A percentile compares a stretch with the other conserved stretches of the same genome.
Evolutionary conservation across 345 rosid species (phyloP).

Genomic region (Pugionium dolabratum): DNA sequence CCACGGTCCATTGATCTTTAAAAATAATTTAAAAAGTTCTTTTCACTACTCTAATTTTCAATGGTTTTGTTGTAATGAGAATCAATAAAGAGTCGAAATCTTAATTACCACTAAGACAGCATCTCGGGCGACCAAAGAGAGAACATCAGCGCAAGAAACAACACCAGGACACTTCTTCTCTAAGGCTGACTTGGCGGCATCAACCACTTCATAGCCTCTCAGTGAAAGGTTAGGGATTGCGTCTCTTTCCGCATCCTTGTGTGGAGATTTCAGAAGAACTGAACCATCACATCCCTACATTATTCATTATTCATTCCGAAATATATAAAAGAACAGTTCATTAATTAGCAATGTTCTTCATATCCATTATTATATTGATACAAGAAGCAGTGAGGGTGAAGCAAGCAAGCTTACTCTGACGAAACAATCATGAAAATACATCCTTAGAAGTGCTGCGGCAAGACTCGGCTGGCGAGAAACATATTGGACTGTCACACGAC

Average conservation of each 20-base stretch:
- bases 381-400: no score
- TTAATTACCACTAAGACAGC: constrained; percentile 41
- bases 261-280: constrained; percentile 41
- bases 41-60: no score
- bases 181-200: constrained; percentile 40
- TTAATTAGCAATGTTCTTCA: no score
- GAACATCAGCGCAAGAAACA: constrained; percentile 61
- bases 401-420: no score
- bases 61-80: neutral
- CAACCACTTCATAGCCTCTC: constrained; percentile 48
- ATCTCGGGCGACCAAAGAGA: constrained; percentile 54
- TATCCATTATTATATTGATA: no score
- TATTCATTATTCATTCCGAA: neutral
- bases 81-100: no score
- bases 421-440: no score
- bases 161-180: constrained; percentile 44
- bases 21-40: no score
- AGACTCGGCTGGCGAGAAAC: constrained; percentile 48
- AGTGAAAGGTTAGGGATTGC: constrained; percentile 41
- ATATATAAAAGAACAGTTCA: no score
- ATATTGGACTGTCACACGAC: constrained; percentile 27
- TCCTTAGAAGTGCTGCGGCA: constrained; percentile 1
- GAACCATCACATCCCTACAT: constrained; percentile 53
- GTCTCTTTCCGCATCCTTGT: constrained; percentile 42
- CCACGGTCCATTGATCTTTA: constrained; percentile 43